Evolutionary conservation across 495 filamentous ascomycete species (phyloP).

Genomic region (Xylaria curta): DNA sequence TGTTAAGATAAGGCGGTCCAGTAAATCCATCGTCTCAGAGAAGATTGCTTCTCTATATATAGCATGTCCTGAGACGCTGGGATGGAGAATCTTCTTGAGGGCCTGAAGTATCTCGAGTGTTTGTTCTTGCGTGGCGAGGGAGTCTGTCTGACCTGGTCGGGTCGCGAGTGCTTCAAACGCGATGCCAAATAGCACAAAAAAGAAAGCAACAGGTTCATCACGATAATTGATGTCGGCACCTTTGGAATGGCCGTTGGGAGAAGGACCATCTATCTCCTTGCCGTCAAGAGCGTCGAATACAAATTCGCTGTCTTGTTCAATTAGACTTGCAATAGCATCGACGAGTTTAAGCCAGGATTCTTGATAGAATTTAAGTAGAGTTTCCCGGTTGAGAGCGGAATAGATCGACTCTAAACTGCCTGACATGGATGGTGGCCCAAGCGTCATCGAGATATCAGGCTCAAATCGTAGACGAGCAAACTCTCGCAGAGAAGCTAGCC

Average conservation of each 20-base stretch:
- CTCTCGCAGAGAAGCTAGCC: constrained; percentile 91
- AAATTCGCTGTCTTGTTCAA: constrained; percentile 95
- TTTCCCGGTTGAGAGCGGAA: constrained; percentile 91
- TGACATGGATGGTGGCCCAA: constrained; percentile 74
- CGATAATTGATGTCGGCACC: constrained; percentile 90
- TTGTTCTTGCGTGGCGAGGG: constrained; percentile 74
- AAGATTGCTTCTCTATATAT: constrained; percentile 97
- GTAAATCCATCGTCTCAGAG: constrained; percentile 93
- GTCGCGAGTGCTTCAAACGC: constrained; percentile 93
- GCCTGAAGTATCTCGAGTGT: constrained; percentile 89
- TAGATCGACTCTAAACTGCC: constrained; percentile 89
- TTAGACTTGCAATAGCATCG: constrained; percentile 95
- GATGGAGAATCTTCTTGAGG: constrained; percentile 91
- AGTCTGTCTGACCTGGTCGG: constrained; percentile 71
- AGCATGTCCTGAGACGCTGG: constrained; percentile 93
- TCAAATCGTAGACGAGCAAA: constrained; percentile 95
- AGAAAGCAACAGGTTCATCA: constrained; percentile 97
- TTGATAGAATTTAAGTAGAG: constrained; percentile 94
- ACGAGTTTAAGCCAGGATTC: constrained; percentile 96
- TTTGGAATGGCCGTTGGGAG: constrained; percentile 57
- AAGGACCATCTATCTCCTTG: constrained; percentile 65
- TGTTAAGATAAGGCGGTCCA: constrained; percentile 91
- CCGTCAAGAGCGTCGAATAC: constrained; percentile 97
- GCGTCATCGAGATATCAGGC: constrained; percentile 90
- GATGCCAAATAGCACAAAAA: constrained; percentile 97